Evolutionary conservation across 306 rosid species (phyloP).

Genomic region (Cotoneaster glaucophyllus): DNA sequence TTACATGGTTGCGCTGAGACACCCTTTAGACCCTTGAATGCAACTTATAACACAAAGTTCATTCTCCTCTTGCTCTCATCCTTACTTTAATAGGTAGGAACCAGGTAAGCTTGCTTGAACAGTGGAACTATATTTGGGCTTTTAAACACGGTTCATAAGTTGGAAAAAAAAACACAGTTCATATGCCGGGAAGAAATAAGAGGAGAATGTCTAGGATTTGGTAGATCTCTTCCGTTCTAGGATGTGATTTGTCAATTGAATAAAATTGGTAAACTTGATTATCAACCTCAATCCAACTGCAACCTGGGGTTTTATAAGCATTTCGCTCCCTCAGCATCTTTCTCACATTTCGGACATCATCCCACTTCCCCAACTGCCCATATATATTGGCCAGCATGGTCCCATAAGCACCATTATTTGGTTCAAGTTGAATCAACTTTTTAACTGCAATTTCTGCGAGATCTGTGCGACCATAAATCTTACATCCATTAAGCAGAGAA

Average conservation of each 20-base stretch:
- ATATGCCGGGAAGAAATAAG: background rate
- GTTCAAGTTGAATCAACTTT: constrained; percentile 55
- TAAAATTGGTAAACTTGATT: constrained; percentile 56
- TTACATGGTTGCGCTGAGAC: background rate
- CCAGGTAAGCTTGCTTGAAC: background rate
- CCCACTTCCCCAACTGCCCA: constrained; percentile 66
- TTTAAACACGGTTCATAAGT: background rate
- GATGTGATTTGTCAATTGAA: constrained; percentile 57
- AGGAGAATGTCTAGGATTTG: constrained; percentile 32
- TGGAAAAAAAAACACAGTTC: background rate
- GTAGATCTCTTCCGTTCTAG: constrained; percentile 44
- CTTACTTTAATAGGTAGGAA: background rate
- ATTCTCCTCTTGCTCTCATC: no score
- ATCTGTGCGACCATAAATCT: constrained; percentile 54
- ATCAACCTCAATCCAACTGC: constrained; percentile 80
- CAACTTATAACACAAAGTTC: no score
- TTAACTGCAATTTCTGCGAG: constrained; percentile 61
- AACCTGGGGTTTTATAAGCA: constrained; percentile 60
- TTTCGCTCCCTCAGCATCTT: constrained; percentile 43
- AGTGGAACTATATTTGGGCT: background rate
- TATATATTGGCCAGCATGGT: constrained; percentile 58
- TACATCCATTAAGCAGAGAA: constrained; percentile 71
- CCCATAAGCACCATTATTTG: constrained; percentile 61
- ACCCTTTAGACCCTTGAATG: background rate
- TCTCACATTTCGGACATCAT: constrained; percentile 57